Evolutionary conservation across 2,329 filamentous ascomycete genomes (phyloP), one percentile per base, ranked within the genome.

Genomic region (Fusarium longipes): DNA sequence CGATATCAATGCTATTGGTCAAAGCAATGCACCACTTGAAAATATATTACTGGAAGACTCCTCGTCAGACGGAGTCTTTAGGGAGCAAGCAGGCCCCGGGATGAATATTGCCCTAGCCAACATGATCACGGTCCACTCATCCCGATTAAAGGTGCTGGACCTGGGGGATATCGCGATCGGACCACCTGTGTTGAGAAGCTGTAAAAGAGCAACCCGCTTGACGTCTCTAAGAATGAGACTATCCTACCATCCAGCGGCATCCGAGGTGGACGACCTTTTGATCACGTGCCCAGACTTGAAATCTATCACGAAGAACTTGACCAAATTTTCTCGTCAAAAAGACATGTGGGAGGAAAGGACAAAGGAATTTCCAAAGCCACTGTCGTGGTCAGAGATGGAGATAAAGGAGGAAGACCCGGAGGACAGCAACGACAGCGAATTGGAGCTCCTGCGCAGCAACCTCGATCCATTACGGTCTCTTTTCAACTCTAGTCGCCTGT

Each of bases 111-210:
- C 35, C 10, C 15, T 63, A 12, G 18, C 33, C 4, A 12, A 22
- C 6, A 39, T 62, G 49, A 62, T 56, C 3, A 20, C 27, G 14
- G 18, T 27, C n/a, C 57, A 63, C 15, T 56, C 57, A 8, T 30
- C 49, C 17, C 43, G 22, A 2, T 20, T 63, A 3, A 5, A 22
- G 11, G 4, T 18, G 17, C 12, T 63, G 5, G 6, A 7, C 3
- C 3, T 22, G 15, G 2, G 4, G 5, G 12, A 6, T 4, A 5
- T 11, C 11, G 5, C 22, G 38, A 7, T 47, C 2, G 24, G 7
- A 2, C 18, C 22, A 2, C 2, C 8, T 14, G n/a, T 63, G 6
- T 3, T 63, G 6, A 8, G 11, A 3, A n/a, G 8, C 11, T 61
- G 32, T 36, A 55, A 25, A 18, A 25, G n/a, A 7, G 43, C 49